Percentiles rank a stretch among this genome's conserved stretches.
Conservation (phyloP, 1,284 basidiomycete species). For the Ceratobasidium sp. region DNA sequence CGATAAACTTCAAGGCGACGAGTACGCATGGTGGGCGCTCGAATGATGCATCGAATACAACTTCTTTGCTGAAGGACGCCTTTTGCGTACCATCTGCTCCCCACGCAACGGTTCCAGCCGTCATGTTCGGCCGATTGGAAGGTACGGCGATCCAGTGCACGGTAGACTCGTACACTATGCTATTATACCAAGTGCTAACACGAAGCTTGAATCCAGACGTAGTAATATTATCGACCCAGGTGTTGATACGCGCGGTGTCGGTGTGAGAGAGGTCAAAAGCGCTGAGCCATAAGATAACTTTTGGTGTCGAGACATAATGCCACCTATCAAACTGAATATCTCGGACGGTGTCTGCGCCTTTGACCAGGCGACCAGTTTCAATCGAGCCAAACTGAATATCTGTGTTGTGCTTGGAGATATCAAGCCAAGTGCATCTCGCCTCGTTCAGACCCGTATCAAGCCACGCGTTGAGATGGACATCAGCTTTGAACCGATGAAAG, state of each 20-base stretch:
- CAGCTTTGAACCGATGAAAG: not conserved
- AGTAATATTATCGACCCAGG: slow-evolving; percentile 17
- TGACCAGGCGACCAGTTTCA: no score
- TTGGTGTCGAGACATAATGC: slow-evolving; percentile 27
- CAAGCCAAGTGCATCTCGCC: slow-evolving; percentile 26
- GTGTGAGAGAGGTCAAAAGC: slow-evolving; percentile 8
- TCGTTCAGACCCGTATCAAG: slow-evolving; percentile 23
- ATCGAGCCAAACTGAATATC: no score
- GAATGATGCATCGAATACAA: slow-evolving; percentile 25
- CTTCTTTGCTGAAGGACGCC: no score
- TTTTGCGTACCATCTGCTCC: no score
- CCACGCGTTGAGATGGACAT: slow-evolving; percentile 34
- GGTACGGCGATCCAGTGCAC: slow-evolving; percentile 38
- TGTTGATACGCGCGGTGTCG: slow-evolving; percentile 11
- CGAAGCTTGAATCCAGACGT: no score
- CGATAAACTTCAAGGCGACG: slow-evolving; percentile 30
- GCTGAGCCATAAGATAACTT: slow-evolving; percentile 27
- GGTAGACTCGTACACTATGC: slow-evolving; percentile 1
- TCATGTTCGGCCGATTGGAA: no score
- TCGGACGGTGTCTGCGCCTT: no score
- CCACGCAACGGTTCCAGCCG: no score
- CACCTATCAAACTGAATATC: slow-evolving; percentile 35
- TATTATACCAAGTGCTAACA: slow-evolving; percentile 32
- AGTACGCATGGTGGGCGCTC: slow-evolving; percentile 18
- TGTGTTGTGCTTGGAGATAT: no score